Conservation (phyloP, 768 basidiomycete species). For the Melanogaster broomeanus region DNA sequence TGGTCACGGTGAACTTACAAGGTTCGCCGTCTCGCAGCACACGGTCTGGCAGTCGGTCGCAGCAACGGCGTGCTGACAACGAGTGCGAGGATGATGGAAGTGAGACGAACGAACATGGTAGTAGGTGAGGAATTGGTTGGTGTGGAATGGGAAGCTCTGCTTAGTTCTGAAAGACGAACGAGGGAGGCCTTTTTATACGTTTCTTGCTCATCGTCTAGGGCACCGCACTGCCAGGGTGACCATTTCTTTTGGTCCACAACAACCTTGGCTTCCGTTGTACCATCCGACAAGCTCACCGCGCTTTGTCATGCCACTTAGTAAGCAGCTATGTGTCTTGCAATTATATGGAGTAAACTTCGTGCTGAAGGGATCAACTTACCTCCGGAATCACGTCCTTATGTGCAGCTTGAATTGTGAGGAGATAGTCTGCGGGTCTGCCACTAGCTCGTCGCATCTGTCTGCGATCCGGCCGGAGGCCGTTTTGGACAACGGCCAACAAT, state of each 20-base stretch:
- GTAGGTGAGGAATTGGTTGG: not conserved
- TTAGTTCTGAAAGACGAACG: not conserved
- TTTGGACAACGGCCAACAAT: no score
- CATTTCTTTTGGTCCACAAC: not conserved
- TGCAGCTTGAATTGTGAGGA: no score
- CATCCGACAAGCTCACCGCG: no score
- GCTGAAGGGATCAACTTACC: no score
- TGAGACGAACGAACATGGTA: slow-evolving; percentile 8
- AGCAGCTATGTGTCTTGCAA: no score
- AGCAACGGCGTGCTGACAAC: not conserved
- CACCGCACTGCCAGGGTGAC: not conserved
- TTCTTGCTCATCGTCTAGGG: not conserved
- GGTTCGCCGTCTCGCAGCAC: not conserved
- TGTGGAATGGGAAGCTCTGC: not conserved
- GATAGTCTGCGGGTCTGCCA: no score
- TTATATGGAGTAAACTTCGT: no score
- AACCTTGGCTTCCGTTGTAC: no score
- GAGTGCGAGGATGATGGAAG: not conserved
- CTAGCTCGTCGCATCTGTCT: no score
- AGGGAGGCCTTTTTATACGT: not conserved
- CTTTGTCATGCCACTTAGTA: no score
- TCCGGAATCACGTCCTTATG: no score
- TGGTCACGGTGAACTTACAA: not conserved
- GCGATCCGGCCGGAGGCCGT: no score
- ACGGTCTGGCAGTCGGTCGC: not conserved